Evolutionary conservation across 2,329 filamentous ascomycete species (phyloP), one percentile per base, ranked within the genome.

Genomic region (Trichoderma cornu-damae): DNA sequence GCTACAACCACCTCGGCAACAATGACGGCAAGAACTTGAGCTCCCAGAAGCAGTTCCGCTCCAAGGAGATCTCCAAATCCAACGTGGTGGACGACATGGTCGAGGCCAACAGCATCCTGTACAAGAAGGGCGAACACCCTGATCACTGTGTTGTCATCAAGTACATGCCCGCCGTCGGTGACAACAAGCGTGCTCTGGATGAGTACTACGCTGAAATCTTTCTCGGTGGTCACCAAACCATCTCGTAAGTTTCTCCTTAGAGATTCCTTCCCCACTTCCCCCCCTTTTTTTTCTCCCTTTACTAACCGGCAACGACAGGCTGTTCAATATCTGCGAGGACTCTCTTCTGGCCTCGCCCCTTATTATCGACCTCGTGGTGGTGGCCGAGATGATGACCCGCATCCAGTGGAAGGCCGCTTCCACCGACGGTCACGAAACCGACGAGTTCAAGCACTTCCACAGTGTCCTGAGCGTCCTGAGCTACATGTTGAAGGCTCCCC

Each of bases 61-160:
- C 91, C 76, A 99, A 99, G 84, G 94, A 99, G 78, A 99, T 99
- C 66, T 96, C 90, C 77, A 99, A 99, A 82, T 96, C 90, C 68
- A 99, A 96, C 72, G 94, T 99, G 11, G 94, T 99, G 57, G 94
- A 99, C 72, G 94, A 99, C 79, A 99, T 99, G 94, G 94, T 99
- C 60, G 92, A 90, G 69, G 93, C 94, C 69, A 99, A 99, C 79
- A 79, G 77, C 50, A 86, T 97, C 49, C 82, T 99, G 57, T 99
- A 99, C 81, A 85, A 87, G 75, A 79, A 89, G 68, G 91, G 87
- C 66, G 94, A 99, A 78, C 92, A 97, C 74, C 94, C 94, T 2
- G 92, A 99, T 72, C 94, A 99, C 79, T 95, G 90, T 60, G 94
- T 99, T 60, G 94, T 99, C 66, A 99, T 99, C 85, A 99, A 99